Conservation (phyloP, 257 asterid species). For the Ophiorrhiza pumila region DNA sequence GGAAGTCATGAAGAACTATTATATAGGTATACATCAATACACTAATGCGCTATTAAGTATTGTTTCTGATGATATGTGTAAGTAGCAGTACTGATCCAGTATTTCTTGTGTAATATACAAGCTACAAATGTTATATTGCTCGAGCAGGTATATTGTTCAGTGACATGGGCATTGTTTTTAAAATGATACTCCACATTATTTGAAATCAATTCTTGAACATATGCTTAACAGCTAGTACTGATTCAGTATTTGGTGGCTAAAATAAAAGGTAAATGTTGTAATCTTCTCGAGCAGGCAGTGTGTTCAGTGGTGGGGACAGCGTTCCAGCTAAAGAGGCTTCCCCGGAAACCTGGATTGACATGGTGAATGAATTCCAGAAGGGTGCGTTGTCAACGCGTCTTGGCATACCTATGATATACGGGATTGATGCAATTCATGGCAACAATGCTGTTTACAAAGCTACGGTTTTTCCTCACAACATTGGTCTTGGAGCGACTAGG, state of each 20-base stretch:
- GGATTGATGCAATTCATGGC: conserved; percentile 47
- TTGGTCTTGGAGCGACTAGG: conserved; percentile 52
- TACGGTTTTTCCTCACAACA: conserved; percentile 39
- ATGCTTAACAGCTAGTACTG: not conserved
- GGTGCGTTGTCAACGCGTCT: conserved; percentile 43
- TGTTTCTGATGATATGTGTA: not conserved
- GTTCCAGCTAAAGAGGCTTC: conserved; percentile 31
- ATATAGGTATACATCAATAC: conserved; percentile 32
- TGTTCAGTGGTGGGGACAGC: conserved; percentile 38
- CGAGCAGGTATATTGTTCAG: conserved; percentile 27
- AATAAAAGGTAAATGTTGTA: not conserved
- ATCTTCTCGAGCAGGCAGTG: conserved; percentile 28
- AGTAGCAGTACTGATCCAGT: not conserved
- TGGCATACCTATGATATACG: conserved; percentile 37
- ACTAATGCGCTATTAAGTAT: not conserved
- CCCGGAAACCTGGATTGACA: conserved; percentile 34
- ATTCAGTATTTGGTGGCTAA: not conserved
- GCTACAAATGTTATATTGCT: not conserved
- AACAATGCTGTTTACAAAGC: conserved; percentile 29
- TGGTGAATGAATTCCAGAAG: conserved; percentile 36
- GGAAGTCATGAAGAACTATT: conserved; percentile 45
- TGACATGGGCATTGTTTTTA: conserved; percentile 28
- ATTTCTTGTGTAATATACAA: not conserved
- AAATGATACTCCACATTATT: not conserved
- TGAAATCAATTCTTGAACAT: not conserved